Percentiles rank a stretch among this genome's conserved stretches.
Evolutionary conservation across 306 rosid genomes (phyloP).

Genomic region (Psophocarpus tetragonolobus): DNA sequence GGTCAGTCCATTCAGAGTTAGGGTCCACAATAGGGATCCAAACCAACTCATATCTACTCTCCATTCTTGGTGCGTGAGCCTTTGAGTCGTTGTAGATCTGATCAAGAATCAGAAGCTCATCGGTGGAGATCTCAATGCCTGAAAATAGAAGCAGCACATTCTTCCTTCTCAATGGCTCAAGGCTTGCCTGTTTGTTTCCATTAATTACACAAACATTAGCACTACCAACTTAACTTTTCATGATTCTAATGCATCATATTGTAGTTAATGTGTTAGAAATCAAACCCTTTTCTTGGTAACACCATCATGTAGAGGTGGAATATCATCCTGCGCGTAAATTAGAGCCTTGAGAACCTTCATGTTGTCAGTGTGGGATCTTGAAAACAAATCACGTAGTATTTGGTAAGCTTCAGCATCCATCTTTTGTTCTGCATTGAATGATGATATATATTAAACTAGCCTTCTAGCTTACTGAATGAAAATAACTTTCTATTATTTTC

Average conservation of each 20-base stretch:
- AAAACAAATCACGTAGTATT: constrained; percentile 44
- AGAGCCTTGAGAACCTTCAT: constrained; percentile 63
- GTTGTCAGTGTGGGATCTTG: constrained; percentile 53
- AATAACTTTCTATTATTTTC: neutral
- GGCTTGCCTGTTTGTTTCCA: constrained; percentile 54
- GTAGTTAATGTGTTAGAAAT: constrained; percentile 10
- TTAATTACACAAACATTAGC: constrained; percentile 15
- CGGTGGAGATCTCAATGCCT: constrained; percentile 53
- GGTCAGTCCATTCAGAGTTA: constrained; percentile 38
- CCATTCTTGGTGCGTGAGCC: constrained; percentile 39
- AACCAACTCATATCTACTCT: constrained; percentile 54
- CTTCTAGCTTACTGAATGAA: neutral
- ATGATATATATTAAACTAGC: neutral
- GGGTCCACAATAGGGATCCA: constrained; percentile 63
- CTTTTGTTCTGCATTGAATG: constrained; percentile 45
- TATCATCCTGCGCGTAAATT: constrained; percentile 54
- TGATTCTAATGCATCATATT: neutral
- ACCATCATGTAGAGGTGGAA: constrained; percentile 61
- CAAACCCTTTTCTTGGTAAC: constrained; percentile 55
- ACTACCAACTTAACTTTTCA: neutral
- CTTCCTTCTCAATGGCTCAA: constrained; percentile 68
- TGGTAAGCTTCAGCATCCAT: constrained; percentile 53
- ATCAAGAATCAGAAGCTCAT: constrained; percentile 62
- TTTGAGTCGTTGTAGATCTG: constrained; percentile 63
- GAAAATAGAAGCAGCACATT: constrained; percentile 64